Evolutionary conservation across 2,329 filamentous ascomycete genomes (phyloP), one percentile per base, ranked within the genome.

Genomic region (Westerdykella ornata): DNA sequence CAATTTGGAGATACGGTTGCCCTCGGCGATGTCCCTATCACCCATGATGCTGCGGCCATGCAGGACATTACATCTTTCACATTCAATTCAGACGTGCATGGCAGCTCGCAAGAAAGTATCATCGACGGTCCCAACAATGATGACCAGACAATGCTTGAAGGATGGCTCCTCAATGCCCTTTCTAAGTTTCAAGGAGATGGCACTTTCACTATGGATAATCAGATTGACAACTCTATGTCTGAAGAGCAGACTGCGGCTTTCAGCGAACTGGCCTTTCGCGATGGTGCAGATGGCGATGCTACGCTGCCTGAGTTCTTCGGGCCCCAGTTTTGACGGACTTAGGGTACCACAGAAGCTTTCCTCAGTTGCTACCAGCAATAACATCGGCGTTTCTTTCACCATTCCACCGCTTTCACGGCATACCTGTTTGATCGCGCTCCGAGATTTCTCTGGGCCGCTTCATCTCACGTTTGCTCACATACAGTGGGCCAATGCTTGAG

Each of bases 251-350:
- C 16, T 12, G 12, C 12, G 30, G 30, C 30, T 14, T 33, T 33
- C 30, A 12, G n/a, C 16, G 30, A 17, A 33, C 39, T 16, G 39
- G 46, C 51, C 5, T 54, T 58, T 31, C 52, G 50, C 20, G 19
- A 20, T 11, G 53, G 53, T 8, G 52, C 52, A 8, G 43, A 56
- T 28, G 50, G 39, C 7, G 33, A 54, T 50, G 52, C 46, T 14
- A 51, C 47, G 4, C 48, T 58, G 11, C 54, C 54, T 7, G 26
- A 41, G 7, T 43, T 52, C 39, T 29, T 15, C 14, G 20, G 9
- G 5, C 9, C 9, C 20, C 20, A 22, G 20, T 22, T 22, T 22
- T 22, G 20, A 22, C 20, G 20, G 20, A 22, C 20, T 22, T 16
- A 5, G 13, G 15, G 30, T 12, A n/a, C 5, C 6, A 16, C 30